Evolutionary conservation across 371 early-diverging fungal genomes (phyloP), one percentile per base, ranked within the genome.

Genomic region (Syncephalastrum sp.): DNA sequence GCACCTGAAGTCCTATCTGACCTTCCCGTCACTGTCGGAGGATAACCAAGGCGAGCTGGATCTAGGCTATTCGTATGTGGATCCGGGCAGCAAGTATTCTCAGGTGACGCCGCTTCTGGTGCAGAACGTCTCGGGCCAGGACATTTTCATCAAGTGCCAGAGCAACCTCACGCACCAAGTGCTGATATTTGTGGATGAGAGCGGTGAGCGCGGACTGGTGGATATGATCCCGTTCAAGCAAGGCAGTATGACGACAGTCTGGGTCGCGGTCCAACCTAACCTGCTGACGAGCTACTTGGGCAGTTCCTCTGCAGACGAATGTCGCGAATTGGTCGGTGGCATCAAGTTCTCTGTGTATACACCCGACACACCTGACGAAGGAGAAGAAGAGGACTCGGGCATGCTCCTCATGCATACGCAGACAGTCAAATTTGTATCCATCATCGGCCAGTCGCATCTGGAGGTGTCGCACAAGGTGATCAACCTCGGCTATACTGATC

Each of bases 91-190:
- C 56, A 91, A 89, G 63, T 92, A 84, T 55, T 88, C 93, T 2
- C 86, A 85, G 55, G 86, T 92, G 4, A 79, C 86, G 0, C 86
- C 91, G 4, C 73, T 92, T 17, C 63, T 81, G 15, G 82, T 92
- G 3, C 81, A 88, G 46, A 94, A 92, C 59, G 75, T 82, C 17
- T 81, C 91, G 1, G 84, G 79, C 6, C 82, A 89, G 51, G 82
- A 82, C 44, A 46, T 92, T 0, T 77, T 72, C 50, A 79, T 92
- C 24, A 82, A 86, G 0, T 91, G 87, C 46, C 82, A 81, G 24
- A 92, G 92, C 33, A 94, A 93, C 58, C 68, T 94, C 27, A 72
- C 91, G 1, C 88, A 89, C 54, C 94, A 94, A 63, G 93, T 92
- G 7, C 67, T 83, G 42, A 87, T 93, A 5, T 94, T 91, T 64